Base-by-base conservation (phyloP, 2,329 filamentous ascomycete species). In the Xylaria sp. region DNA sequence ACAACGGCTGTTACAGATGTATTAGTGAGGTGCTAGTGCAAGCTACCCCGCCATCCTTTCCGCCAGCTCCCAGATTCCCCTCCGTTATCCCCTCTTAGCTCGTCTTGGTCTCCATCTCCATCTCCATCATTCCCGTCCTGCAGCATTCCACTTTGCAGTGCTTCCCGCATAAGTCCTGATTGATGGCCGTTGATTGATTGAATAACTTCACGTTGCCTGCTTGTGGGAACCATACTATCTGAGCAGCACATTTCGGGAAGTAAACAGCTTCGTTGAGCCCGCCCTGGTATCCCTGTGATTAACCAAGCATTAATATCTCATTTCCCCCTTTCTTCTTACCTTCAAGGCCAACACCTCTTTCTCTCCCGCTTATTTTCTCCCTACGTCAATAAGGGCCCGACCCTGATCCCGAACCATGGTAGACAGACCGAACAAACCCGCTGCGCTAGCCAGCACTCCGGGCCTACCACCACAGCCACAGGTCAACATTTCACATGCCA, bases 341-440 rank as follows among this genome's bases (percentile, higher is more conserved):
- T 22, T 38, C 15, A 20, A 27, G n/a, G 2, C 42, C 22, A 17
- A 33, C 6, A 15, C 25, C 33, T 11, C n/a, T 27, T 36, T 25
- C 11, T 29, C 51, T 13, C 31, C 36, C 13, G 11, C 27, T 47
- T 25, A 10, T 45, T 44, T 20, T 49, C 20, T 9, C 27, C 22
- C 17, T 17, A 22, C 45, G 22, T 31, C 45, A 27, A 25, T 15
- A 11, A 38, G 36, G 7, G 15, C 45, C n/a, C 17, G 17, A 20
- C 51, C 47, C n/a, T n/a, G 17, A 54, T 39, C 53, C 4, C 33
- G 49, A 47, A 63, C 53, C 64, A 92, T 91, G 87, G 91, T 96
- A 81, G 93, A 97, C 77, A 90, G 94, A 78, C 88, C 90, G 72
- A 93, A 97, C 82, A 96, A 93, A 78, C 93, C 93, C 64, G 85